phyloP scores from a whole-genome alignment of 2,329 filamentous ascomycete genomes.

The Botrytis galanthina region DNA sequence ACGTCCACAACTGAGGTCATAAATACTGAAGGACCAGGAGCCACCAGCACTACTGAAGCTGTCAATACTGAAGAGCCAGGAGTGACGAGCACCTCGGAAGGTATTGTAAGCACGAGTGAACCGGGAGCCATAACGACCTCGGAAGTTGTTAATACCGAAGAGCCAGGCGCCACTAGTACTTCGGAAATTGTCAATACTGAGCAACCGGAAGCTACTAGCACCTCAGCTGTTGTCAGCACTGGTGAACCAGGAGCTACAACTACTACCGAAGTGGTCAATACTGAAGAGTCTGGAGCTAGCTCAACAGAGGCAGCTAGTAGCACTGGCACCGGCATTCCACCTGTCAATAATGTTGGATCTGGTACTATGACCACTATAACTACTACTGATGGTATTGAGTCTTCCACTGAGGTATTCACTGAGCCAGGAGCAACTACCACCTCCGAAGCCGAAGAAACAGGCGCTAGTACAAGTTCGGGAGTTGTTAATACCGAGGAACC shows the following conservation, averaged over 20 bases:
- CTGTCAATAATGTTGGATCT: neutral
- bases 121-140: neutral
- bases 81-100: neutral
- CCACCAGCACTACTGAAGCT: no score
- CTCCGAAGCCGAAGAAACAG: neutral
- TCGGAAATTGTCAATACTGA: neutral
- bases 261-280: neutral
- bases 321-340: neutral
- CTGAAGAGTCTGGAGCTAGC: neutral
- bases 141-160: neutral
- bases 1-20: neutral
- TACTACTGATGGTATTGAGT: neutral
- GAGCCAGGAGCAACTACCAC: neutral
- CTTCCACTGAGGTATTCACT: neutral
- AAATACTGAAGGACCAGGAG: neutral
- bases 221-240: neutral
- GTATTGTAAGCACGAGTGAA: neutral
- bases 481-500: neutral
- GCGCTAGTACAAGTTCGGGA: neutral
- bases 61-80: neutral
- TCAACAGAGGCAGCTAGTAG: no score
- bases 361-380: neutral
- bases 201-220: neutral
- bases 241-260: neutral
- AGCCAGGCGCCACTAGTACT: neutral